Evolutionary conservation across 768 basidiomycete genomes (phyloP), one percentile per base, ranked within the genome.

Genomic region (Sporobolomyces phaffii): DNA sequence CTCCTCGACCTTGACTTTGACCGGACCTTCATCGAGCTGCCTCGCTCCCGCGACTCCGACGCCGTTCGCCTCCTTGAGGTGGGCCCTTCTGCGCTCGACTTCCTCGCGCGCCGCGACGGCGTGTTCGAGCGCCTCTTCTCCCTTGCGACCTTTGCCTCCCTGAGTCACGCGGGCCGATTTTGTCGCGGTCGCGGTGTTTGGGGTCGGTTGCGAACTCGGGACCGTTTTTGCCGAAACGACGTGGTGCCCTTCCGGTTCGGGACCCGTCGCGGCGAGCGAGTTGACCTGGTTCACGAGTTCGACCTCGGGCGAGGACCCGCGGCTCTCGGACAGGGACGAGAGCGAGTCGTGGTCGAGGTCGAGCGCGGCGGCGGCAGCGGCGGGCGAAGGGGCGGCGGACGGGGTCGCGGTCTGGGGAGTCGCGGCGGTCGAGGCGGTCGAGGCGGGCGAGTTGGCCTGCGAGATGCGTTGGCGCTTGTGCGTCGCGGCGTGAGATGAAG

Each of bases 61-160:
- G 6, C 66, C 66, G 34, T 67, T 60, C 44, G 28, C 60, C n/a
- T 53, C 68, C 51, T 64, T 72, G 17, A 66, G 36, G 33, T 68
- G 40, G 18, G 54, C 63, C 22, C 70, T 17, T 24, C 70, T 17
- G 10, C 70, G 48, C 51, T 72, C 70, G n/a, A 72, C 70, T 50
- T 72, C 54, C 41, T 72, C 70, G n/a, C 70, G 33, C 43, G 65
- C 64, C 5, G 70, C 70, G 7, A 68, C 67, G 1, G 67, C 70
- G 45, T 72, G 62, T 48, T 72, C 63, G 29, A 72, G 51, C 10
- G 65, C 70, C 45, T 68, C 70, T n/a, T 72, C 70, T 9, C 66
- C 70, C n/a, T 24, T 33, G 15, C 38, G 18, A 7, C 70, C 70
- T 40, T 72, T 72, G 20, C 70, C 70, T 17, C 65, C 65, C 45